Percentiles rank a stretch among this genome's conserved stretches.
These are phyloP conservation scores for Hemerocallis citrina DNA, from an alignment of 106 monocot genomes.

Conservation along the genomic window DNA sequence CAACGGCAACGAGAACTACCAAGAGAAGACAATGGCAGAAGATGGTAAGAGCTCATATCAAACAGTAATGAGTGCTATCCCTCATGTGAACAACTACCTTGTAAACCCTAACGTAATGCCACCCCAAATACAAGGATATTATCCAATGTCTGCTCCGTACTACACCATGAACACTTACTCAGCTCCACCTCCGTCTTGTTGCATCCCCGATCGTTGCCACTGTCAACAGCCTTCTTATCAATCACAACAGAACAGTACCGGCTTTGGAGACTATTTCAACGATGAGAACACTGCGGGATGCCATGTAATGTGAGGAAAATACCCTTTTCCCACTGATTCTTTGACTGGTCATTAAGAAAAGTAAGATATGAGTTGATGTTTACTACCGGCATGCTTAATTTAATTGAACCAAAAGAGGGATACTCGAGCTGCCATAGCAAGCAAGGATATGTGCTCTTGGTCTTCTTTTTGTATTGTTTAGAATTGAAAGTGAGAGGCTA, in stretches of 20 bases:
- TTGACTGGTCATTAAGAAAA: no score
- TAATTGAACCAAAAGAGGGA: no score
- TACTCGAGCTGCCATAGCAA: no score
- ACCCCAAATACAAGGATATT: constrained; percentile 12
- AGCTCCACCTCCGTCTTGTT: not conserved
- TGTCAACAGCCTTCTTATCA: not conserved
- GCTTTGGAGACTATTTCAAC: constrained; percentile 65
- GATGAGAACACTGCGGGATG: constrained; percentile 84
- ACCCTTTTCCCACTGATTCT: no score
- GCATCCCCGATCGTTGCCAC: not conserved
- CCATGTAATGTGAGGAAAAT: constrained; percentile 45
- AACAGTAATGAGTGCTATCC: constrained; percentile 10
- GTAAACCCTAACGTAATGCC: constrained; percentile 10
- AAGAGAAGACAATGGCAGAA: not conserved
- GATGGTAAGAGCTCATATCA: not conserved
- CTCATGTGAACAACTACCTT: constrained; percentile 23
- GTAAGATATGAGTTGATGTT: no score
- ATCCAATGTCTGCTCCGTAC: constrained; percentile 18
- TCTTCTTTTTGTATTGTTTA: no score
- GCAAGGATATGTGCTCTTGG: no score
- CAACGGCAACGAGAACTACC: not conserved
- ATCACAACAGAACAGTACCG: constrained; percentile 9
- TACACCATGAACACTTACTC: not conserved
- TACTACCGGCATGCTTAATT: no score
- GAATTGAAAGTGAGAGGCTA: no score